Evolutionary conservation across 345 rosid species (phyloP).

Genomic region (Salix purpurea): DNA sequence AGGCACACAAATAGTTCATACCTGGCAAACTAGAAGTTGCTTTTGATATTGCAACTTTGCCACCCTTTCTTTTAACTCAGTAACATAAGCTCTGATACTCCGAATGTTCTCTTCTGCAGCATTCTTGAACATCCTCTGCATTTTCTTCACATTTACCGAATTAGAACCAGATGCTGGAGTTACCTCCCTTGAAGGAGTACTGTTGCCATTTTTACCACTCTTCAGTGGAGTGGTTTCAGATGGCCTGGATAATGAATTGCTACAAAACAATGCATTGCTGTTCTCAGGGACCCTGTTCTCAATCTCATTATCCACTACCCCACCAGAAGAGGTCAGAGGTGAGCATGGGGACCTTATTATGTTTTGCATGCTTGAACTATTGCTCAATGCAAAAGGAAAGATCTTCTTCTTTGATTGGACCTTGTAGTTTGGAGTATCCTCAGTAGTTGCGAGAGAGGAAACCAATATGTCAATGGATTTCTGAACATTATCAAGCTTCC

Average conservation of each 20-base stretch:
- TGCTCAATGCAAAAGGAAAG: conserved; percentile 68
- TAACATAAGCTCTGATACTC: conserved; percentile 77
- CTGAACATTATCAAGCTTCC: conserved; percentile 89
- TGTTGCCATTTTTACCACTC: conserved; percentile 23
- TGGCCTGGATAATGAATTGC: conserved; percentile 25
- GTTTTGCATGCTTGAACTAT: conserved; percentile 69
- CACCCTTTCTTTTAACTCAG: conserved; percentile 86
- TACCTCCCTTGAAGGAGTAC: conserved; percentile 55
- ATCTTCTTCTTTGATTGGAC: conserved; percentile 60
- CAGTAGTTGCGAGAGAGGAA: conserved; percentile 49
- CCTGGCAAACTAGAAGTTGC: conserved; percentile 97
- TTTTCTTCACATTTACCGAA: conserved; percentile 84
- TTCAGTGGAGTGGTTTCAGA: conserved; percentile 39
- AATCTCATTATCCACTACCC: conserved; percentile 39
- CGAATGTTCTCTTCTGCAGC: conserved; percentile 92
- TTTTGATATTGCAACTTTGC: conserved; percentile 96
- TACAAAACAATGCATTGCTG: conserved; percentile 24
- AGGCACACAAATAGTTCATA: conserved; percentile 17
- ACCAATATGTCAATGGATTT: conserved; percentile 71
- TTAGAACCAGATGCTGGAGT: conserved; percentile 50
- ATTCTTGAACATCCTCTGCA: conserved; percentile 89
- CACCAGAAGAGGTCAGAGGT: conserved; percentile 63
- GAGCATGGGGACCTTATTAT: conserved; percentile 82
- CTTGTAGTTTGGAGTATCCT: conserved; percentile 49
- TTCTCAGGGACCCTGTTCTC: conserved; percentile 78